Conservation (phyloP, 1,139 yeast genomes). For the Saccharomyces pastorianus region DNA sequence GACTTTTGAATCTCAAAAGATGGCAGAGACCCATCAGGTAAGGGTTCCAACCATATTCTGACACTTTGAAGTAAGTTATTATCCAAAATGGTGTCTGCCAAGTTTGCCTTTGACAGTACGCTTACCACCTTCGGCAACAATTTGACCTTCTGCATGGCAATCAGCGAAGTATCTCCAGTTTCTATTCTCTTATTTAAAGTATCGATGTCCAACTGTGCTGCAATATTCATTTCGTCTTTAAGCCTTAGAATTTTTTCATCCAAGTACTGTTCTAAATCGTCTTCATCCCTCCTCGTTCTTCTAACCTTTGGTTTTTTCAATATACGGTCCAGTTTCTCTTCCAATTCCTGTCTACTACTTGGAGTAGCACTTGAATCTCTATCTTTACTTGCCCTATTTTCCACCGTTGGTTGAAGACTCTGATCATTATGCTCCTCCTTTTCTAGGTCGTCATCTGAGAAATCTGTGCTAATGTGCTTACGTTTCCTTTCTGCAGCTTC, state of each 20-base stretch:
- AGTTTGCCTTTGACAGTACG: constrained; percentile 69
- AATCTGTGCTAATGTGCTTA: constrained; percentile 23
- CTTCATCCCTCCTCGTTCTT: constrained; percentile 68
- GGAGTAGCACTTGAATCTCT: constrained; percentile 38
- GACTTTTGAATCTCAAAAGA: constrained; percentile 93
- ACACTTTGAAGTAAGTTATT: constrained; percentile 90
- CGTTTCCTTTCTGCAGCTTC: constrained; percentile 20
- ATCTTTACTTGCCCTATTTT: constrained; percentile 33
- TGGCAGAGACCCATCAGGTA: constrained; percentile 96
- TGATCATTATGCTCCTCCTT: constrained; percentile 14
- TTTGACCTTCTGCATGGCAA: constrained; percentile 82
- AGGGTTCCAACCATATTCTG: constrained; percentile 94
- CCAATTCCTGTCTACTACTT: constrained; percentile 67
- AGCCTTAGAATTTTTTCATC: constrained; percentile 80
- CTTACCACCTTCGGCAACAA: constrained; percentile 71
- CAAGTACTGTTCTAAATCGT: constrained; percentile 88
- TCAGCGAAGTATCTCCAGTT: constrained; percentile 31
- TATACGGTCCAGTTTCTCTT: constrained; percentile 72
- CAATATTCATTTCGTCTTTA: constrained; percentile 86
- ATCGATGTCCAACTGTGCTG: constrained; percentile 86
- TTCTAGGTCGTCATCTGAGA: constrained; percentile 29
- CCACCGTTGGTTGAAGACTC: constrained; percentile 19
- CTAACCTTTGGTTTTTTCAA: constrained; percentile 53
- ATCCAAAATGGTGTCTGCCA: constrained; percentile 88
- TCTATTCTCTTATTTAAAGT: constrained; percentile 49